A percentile compares a stretch with the other conserved stretches of the same genome.
phyloP scores from a whole-genome alignment of 352 stramenopile species.

The Phytophthora sp. region DNA sequence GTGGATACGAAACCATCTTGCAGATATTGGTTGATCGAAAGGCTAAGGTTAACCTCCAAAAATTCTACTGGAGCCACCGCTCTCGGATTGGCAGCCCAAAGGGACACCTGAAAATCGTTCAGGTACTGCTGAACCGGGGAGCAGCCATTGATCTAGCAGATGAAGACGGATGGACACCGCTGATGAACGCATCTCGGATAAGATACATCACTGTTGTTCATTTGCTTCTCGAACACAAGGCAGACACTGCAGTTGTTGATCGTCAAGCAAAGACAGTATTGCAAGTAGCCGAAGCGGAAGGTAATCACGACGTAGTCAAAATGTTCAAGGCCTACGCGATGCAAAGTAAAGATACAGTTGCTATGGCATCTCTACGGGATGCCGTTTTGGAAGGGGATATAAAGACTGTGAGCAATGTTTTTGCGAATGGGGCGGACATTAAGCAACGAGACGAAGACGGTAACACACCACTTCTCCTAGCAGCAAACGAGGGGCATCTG shows the following conservation, averaged over 20 bases:
- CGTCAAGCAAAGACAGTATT: neutral
- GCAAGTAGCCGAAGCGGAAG: neutral
- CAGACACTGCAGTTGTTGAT: neutral
- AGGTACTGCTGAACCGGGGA: neutral
- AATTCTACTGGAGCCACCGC: neutral
- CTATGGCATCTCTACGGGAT: no score
- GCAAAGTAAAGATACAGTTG: no score
- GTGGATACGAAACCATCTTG: conserved; percentile 1
- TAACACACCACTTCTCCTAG: neutral
- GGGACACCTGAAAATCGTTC: neutral
- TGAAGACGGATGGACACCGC: neutral
- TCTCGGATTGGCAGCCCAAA: neutral
- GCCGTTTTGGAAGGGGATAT: no score
- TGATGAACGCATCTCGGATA: neutral
- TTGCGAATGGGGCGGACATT: neutral
- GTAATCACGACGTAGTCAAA: no score
- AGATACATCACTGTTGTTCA: neutral
- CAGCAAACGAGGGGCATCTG: neutral
- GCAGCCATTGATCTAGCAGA: neutral
- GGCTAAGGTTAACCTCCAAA: neutral
- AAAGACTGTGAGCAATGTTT: no score
- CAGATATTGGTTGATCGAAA: conserved; percentile 2
- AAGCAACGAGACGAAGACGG: neutral
- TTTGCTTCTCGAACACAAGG: neutral
- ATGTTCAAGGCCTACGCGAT: no score